phyloP scores from a whole-genome alignment of 805 yeast genomes.

The Candida silvicultrix region DNA sequence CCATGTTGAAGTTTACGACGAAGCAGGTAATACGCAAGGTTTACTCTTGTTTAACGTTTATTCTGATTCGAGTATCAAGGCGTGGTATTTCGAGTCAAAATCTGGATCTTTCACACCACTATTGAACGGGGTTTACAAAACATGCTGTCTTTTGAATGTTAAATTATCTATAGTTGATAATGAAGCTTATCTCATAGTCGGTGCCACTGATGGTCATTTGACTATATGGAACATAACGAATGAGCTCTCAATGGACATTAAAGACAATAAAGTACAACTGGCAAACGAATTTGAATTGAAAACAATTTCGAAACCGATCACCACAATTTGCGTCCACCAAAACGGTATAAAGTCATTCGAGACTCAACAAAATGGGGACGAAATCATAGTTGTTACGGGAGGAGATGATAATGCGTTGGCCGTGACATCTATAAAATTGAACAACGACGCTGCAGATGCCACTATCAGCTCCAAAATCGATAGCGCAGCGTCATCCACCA shows the following conservation, averaged over 20 bases:
- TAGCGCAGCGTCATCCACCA: constrained; percentile 80
- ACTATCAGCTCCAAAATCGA: constrained; percentile 29
- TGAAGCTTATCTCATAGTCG: constrained; percentile 37
- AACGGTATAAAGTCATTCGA: constrained; percentile 73
- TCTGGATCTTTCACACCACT: constrained; percentile 36
- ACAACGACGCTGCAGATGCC: constrained; percentile 16
- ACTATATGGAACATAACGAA: constrained; percentile 50
- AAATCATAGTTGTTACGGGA: constrained; percentile 54
- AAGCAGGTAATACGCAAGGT: constrained; percentile 27
- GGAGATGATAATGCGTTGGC: constrained; percentile 88
- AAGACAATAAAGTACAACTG: constrained; percentile 5
- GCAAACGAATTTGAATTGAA: not conserved
- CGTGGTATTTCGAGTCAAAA: constrained; percentile 47
- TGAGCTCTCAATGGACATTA: constrained; percentile 16
- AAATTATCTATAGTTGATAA: constrained; percentile 32
- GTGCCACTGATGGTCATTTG: constrained; percentile 82
- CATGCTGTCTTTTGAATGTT: constrained; percentile 72
- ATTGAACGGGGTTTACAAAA: constrained; percentile 47
- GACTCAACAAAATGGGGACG: constrained; percentile 12
- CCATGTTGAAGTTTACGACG: constrained; percentile 31
- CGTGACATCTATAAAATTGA: constrained; percentile 29
- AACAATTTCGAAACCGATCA: constrained; percentile 23
- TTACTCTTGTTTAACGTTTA: constrained; percentile 64
- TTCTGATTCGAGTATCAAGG: constrained; percentile 73
- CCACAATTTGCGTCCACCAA: constrained; percentile 63